phyloP scores from a whole-genome alignment of 108 stramenopile species.

The Skeletonema menzelii region DNA sequence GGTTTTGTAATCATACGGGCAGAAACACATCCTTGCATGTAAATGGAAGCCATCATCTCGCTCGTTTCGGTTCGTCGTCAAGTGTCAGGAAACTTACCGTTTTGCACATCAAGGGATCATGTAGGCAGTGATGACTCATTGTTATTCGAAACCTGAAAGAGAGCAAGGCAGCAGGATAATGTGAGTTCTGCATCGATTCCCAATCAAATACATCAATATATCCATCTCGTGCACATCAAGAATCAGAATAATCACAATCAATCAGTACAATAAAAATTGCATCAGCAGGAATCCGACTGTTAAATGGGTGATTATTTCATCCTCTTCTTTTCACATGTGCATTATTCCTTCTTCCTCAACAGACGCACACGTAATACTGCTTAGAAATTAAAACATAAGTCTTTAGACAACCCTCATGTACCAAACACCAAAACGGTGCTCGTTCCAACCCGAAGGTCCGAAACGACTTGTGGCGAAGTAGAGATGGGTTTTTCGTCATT shows the following conservation, averaged over 20 bases:
- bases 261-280: slow-evolving; percentile 22
- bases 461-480: slow-evolving; percentile 16
- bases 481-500: slow-evolving; percentile 49
- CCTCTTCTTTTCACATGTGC: slow-evolving; percentile 19
- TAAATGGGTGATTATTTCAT: slow-evolving; percentile 36
- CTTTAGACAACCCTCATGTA: slow-evolving; percentile 41
- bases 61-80: no score
- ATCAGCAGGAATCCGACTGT: slow-evolving; percentile 53
- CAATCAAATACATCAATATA: no score
- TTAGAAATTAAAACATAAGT: slow-evolving; percentile 59
- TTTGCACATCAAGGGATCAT: no score
- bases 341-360: background rate
- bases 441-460: background rate
- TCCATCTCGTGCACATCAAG: background rate
- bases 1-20: slow-evolving; percentile 35
- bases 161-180: background rate
- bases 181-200: background rate
- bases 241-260: slow-evolving; percentile 52
- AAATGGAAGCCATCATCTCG: no score
- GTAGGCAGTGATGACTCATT: no score
- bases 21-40: slow-evolving; percentile 47
- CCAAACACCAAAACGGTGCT: slow-evolving; percentile 39
- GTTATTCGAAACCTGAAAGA: no score
- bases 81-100: no score
- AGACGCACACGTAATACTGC: slow-evolving; percentile 14